Percentiles rank a stretch among this genome's conserved stretches.
Evolutionary conservation across 163 green algal species (phyloP).

Genomic region (Smithsoniella earleae): DNA sequence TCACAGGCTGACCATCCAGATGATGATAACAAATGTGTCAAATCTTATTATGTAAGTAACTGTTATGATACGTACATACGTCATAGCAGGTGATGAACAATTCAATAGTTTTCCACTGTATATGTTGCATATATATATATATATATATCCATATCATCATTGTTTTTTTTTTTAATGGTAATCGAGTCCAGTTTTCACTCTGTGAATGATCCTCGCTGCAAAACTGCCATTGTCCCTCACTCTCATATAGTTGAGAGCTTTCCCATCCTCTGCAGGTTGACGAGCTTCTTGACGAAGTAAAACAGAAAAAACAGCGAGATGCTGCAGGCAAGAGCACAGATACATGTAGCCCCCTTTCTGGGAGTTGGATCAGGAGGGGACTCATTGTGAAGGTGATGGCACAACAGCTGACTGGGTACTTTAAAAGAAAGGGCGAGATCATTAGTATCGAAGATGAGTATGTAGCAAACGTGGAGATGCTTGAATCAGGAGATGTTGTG

Average conservation of each 20-base stretch:
- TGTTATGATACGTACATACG: no score
- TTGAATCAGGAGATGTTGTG: conserved; percentile 55
- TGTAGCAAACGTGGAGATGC: conserved; percentile 72
- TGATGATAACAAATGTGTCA: no score
- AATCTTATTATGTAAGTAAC: no score
- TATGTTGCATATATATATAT: no score
- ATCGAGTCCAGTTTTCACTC: neutral
- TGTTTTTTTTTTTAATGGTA: neutral
- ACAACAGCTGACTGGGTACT: conserved; percentile 75
- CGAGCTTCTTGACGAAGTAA: conserved; percentile 30
- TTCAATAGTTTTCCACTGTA: no score
- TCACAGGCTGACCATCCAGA: no score
- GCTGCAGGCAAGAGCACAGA: conserved; percentile 18
- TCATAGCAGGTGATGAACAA: no score
- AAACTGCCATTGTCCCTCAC: neutral
- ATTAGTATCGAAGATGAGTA: conserved; percentile 57
- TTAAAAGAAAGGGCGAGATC: conserved; percentile 77
- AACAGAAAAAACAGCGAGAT: conserved; percentile 35
- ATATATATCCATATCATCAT: neutral
- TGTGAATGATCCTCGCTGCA: neutral
- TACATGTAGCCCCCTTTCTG: no score
- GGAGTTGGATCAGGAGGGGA: conserved; percentile 38
- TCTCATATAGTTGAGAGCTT: neutral
- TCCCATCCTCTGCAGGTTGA: conserved; percentile 25
- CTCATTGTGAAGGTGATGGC: conserved; percentile 84